Evolutionary conservation across 345 rosid species (phyloP).

Genomic region (Eucalyptus polybractea): DNA sequence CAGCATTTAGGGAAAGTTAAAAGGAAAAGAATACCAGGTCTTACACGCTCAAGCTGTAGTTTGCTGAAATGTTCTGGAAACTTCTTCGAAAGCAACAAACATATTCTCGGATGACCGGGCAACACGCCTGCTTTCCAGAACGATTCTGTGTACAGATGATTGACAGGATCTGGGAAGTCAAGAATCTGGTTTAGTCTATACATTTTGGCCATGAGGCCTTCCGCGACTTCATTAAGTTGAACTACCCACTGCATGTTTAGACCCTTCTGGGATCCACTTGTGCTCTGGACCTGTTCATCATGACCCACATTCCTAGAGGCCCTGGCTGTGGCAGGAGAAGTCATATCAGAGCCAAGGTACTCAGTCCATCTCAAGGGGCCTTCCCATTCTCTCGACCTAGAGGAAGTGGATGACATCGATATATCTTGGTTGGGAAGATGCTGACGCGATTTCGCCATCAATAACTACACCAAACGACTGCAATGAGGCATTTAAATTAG

Average conservation of each 20-base stretch:
- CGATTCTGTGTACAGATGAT: constrained; percentile 62
- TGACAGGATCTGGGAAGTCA: constrained; percentile 80
- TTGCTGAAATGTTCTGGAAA: constrained; percentile 94
- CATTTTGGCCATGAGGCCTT: constrained; percentile 97
- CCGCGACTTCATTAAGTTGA: constrained; percentile 89
- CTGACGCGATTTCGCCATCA: constrained; percentile 44
- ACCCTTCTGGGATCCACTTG: constrained; percentile 63
- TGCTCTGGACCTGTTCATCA: constrained; percentile 59
- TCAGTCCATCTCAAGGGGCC: constrained; percentile 95
- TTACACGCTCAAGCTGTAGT: constrained; percentile 94
- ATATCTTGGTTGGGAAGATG: constrained; percentile 26
- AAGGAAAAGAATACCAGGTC: constrained; percentile 3
- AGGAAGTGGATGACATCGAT: constrained; percentile 42
- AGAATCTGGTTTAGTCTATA: constrained; percentile 85
- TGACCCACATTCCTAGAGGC: constrained; percentile 40
- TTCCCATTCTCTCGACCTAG: constrained; percentile 82
- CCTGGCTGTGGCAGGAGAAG: constrained; percentile 35
- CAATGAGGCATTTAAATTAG: not conserved
- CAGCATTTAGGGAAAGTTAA: not conserved
- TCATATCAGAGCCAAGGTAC: constrained; percentile 72
- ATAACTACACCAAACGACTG: not conserved
- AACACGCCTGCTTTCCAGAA: constrained; percentile 95
- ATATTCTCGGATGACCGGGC: constrained; percentile 81
- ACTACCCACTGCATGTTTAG: constrained; percentile 88
- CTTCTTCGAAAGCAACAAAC: constrained; percentile 81